Evolutionary conservation across 2,329 filamentous ascomycete genomes (phyloP), one percentile per base, ranked within the genome.

Genomic region (Colletotrichum horii): DNA sequence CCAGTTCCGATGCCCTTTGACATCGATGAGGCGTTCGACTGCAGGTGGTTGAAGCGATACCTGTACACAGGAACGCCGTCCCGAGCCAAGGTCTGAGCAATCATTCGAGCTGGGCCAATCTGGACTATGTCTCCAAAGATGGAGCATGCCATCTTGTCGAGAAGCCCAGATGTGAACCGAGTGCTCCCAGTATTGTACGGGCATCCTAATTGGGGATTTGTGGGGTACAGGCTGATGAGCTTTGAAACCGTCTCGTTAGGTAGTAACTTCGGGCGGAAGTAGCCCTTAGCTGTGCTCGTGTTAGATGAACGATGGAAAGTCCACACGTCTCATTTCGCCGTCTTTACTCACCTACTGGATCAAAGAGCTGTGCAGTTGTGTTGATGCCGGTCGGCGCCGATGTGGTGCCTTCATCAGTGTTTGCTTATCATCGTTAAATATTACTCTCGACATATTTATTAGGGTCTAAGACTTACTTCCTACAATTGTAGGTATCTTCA

Each of bases 391-490:
- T 80, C 14, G 87, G 87, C 0, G 86, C 88, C 79, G 93, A 93
- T 1, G 85, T 84, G 1, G 88, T 89, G 32, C 84, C 93, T 80
- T 95, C 93, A 78, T 94, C 93, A 2, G 88, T 89, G 80, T 93
- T 94, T 48, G 88, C 66, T 69, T 7, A 2, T 8, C 6, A 22
- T 11, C 11, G 8, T 61, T 19, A 69, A 34, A 32, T 22, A 15
- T 15, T 36, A 9, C 6, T 38, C 43, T 22, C 43, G n/a, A 8
- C 6, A 4, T 48, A 48, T n/a, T 2, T 14, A 30, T 34, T n/a
- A 22, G 9, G 26, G 24, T 14, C n/a, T n/a, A n/a, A n/a, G 1
- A 19, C 66, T 28, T 60, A 69, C 66, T 89, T 6, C 93, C 93
- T 32, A 88, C 84, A 8, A 94, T 86, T 55, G 94, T 88, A 1